A percentile compares a stretch with the other conserved stretches of the same genome.
Conservation (phyloP, 108 stramenopile species). For the Nitzschia palea region DNA sequence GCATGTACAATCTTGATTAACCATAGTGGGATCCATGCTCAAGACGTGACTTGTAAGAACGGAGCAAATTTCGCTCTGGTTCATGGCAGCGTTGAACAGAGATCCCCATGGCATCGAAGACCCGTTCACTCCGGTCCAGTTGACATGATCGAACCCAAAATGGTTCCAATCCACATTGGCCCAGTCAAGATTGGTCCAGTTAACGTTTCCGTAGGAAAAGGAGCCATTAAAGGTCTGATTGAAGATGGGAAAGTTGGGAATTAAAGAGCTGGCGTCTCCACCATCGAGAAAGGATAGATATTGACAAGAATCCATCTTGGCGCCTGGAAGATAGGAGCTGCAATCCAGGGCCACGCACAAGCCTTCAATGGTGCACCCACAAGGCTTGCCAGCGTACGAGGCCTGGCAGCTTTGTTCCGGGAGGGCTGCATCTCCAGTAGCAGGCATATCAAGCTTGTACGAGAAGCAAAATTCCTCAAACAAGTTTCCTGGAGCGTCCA, state of each 20-base stretch:
- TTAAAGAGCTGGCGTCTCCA: not conserved
- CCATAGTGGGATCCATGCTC: not conserved
- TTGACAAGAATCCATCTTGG: constrained; percentile 31
- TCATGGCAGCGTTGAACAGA: not conserved
- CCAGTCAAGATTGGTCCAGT: constrained; percentile 22
- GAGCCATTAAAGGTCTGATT: not conserved
- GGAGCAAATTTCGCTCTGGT: not conserved
- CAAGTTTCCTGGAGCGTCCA: constrained; percentile 8
- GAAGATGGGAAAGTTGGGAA: constrained; percentile 25
- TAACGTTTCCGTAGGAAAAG: not conserved
- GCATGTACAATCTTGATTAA: constrained; percentile 1
- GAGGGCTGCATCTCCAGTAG: not conserved
- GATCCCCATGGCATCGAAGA: not conserved
- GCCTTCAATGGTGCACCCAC: constrained; percentile 21
- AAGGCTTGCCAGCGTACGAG: constrained; percentile 18
- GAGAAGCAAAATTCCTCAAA: constrained; percentile 27
- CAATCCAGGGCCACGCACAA: constrained; percentile 27
- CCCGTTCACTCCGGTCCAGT: constrained; percentile 17
- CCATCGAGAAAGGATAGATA: constrained; percentile 1
- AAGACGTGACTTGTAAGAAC: not conserved
- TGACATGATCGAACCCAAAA: constrained; percentile 11
- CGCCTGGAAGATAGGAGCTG: constrained; percentile 25
- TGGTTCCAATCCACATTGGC: constrained; percentile 13
- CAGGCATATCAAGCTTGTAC: constrained; percentile 13
- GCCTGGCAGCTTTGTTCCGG: constrained; percentile 22